phyloP scores from a whole-genome alignment of 306 rosid genomes.

The Inga laurina region DNA sequence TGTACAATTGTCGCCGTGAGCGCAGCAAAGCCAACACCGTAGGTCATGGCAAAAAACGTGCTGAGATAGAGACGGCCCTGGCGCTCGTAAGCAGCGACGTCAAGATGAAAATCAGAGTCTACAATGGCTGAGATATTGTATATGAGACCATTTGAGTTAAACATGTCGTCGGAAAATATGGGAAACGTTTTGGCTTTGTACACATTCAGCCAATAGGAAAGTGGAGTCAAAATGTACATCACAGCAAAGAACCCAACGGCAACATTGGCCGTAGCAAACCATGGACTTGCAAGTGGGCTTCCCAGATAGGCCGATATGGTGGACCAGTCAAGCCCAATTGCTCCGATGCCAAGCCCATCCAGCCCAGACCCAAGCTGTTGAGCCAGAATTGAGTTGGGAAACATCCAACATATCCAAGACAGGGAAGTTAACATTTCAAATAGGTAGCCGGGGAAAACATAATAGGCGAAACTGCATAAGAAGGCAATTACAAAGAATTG shows the following conservation, averaged over 20 bases:
- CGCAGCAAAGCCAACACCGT: conserved; percentile 91
- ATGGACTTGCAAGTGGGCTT: conserved; percentile 96
- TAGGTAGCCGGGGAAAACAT: conserved; percentile 79
- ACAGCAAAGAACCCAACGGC: conserved; percentile 71
- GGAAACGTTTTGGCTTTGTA: conserved; percentile 77
- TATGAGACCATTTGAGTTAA: conserved; percentile 49
- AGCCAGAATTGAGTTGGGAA: conserved; percentile 63
- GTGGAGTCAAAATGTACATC: conserved; percentile 74
- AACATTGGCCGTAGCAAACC: conserved; percentile 95
- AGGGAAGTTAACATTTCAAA: conserved; percentile 79
- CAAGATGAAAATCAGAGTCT: conserved; percentile 72
- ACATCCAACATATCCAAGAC: conserved; percentile 91
- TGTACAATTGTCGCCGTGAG: conserved; percentile 78
- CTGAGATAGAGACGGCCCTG: conserved; percentile 68
- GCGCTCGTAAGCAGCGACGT: conserved; percentile 53
- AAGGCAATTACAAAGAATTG: conserved; percentile 83
- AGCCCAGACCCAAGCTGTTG: conserved; percentile 92
- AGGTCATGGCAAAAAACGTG: conserved; percentile 70
- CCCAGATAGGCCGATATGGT: conserved; percentile 84
- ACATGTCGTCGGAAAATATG: conserved; percentile 59
- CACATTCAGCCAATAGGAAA: conserved; percentile 69
- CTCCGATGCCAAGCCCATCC: conserved; percentile 67
- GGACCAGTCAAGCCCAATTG: conserved; percentile 87
- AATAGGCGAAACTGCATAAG: conserved; percentile 87
- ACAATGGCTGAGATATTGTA: conserved; percentile 70